These are phyloP conservation scores for Coemansia sp. DNA, from an alignment of 192 early-diverging fungal species.

Conservation along the genomic window DNA sequence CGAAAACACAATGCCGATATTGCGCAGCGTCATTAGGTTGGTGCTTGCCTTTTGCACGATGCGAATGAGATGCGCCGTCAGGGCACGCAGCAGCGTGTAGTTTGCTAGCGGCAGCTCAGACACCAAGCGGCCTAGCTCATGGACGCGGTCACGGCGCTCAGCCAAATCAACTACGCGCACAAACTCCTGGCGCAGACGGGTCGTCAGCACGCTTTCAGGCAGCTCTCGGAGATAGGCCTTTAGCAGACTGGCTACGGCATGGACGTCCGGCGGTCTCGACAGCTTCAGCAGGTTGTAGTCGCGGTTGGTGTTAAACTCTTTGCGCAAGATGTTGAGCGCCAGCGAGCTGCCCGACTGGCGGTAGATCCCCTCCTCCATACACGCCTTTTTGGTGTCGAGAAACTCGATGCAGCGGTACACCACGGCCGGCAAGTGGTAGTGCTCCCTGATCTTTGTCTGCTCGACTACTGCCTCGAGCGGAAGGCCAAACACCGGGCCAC, in stretches of 20 bases:
- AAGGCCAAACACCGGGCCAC: slow-evolving; percentile 76
- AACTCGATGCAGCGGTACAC: slow-evolving; percentile 97
- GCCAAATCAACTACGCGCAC: slow-evolving; percentile 78
- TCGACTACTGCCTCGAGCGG: slow-evolving; percentile 77
- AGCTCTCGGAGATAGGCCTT: slow-evolving; percentile 92
- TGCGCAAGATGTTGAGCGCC: slow-evolving; percentile 73
- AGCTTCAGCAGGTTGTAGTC: slow-evolving; percentile 51
- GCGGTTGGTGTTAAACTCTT: slow-evolving; percentile 70
- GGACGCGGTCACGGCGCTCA: slow-evolving; percentile 76
- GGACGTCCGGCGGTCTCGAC: slow-evolving; percentile 79
- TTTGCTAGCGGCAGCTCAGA: slow-evolving; percentile 79
- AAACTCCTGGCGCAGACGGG: slow-evolving; percentile 85
- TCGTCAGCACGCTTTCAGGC: slow-evolving; percentile 80
- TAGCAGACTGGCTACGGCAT: slow-evolving; percentile 87
- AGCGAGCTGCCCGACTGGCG: slow-evolving; percentile 78
- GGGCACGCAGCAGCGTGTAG: slow-evolving; percentile 82
- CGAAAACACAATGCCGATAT: slow-evolving; percentile 95
- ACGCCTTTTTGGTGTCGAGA: slow-evolving; percentile 85
- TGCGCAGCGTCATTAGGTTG: slow-evolving; percentile 95
- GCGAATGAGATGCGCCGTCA: slow-evolving; percentile 87
- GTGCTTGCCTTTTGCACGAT: slow-evolving; percentile 78
- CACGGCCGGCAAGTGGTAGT: slow-evolving; percentile 82
- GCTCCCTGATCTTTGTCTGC: slow-evolving; percentile 68
- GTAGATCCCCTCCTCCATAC: slow-evolving; percentile 93
- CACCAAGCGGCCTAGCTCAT: slow-evolving; percentile 78